These are phyloP conservation scores for Cardiospermum halicacabum DNA, from an alignment of 345 rosid species.

Conservation along the genomic window DNA sequence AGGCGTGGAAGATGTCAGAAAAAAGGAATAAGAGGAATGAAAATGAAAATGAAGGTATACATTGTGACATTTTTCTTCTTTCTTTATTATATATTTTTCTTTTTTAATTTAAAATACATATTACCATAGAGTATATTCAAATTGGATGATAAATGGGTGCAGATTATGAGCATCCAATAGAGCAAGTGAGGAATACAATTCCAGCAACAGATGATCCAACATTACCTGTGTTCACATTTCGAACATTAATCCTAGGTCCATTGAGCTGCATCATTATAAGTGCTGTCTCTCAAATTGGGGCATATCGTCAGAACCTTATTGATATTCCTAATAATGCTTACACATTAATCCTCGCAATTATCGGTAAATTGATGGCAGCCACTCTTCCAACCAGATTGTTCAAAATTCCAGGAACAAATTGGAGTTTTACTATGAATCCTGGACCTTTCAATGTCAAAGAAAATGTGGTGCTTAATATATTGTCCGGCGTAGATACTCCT, in stretches of 20 bases:
- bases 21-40: too few relatives aligned
- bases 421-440: slow-evolving; percentile 31
- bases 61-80: too few relatives aligned
- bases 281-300: slow-evolving; percentile 22
- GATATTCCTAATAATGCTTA: slow-evolving; percentile 4
- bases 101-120: too few relatives aligned
- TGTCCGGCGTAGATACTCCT: slow-evolving; percentile 13
- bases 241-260: slow-evolving; percentile 28
- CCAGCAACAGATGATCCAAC: slow-evolving; percentile 21
- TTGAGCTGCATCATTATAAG: slow-evolving; percentile 6
- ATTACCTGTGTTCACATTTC: slow-evolving; percentile 15
- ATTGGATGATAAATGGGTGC: too few relatives aligned
- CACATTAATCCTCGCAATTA: slow-evolving; percentile 20
- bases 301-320: slow-evolving; percentile 18
- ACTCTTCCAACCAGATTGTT: slow-evolving; percentile 9
- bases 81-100: too few relatives aligned
- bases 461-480: slow-evolving; percentile 25
- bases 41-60: too few relatives aligned
- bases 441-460: slow-evolving; percentile 36
- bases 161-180: slow-evolving; percentile 8
- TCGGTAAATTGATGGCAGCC: slow-evolving; percentile 29
- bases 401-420: slow-evolving; percentile 13
- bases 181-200: slow-evolving; percentile 9
- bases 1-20: too few relatives aligned
- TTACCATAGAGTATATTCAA: too few relatives aligned